phyloP scores from a whole-genome alignment of 768 basidiomycete species.

The Rhizopogon vulgaris region DNA sequence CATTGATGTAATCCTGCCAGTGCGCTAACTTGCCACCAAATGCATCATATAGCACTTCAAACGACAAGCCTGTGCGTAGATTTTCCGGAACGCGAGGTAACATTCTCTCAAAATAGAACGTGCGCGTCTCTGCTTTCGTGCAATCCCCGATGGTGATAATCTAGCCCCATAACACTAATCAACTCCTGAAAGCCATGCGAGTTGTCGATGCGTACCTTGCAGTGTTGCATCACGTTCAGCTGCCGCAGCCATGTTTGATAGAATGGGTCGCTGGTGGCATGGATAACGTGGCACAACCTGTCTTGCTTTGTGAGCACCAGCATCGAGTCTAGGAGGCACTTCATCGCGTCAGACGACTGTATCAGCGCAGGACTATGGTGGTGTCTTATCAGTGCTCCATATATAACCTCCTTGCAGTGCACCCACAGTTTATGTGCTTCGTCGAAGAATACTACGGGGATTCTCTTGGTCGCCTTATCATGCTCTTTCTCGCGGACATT shows the following conservation, averaged over 20 bases:
- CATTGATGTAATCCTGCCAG: conserved; percentile 74
- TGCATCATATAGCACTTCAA: conserved; percentile 69
- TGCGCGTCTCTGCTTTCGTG: conserved; percentile 61
- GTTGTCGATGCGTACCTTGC: conserved; percentile 44
- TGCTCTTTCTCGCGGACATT: conserved; percentile 18
- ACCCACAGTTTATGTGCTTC: conserved; percentile 79
- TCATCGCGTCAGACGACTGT: conserved; percentile 76
- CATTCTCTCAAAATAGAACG: conserved; percentile 59
- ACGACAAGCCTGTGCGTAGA: conserved; percentile 48
- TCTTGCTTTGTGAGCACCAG: conserved; percentile 86
- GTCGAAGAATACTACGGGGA: conserved; percentile 79
- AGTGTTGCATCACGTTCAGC: conserved; percentile 76
- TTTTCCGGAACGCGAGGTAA: conserved; percentile 66
- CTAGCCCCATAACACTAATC: conserved; percentile 22
- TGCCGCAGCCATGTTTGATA: conserved; percentile 82
- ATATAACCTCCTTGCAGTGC: neutral
- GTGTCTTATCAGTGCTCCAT: conserved; percentile 1
- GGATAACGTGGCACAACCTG: conserved; percentile 75
- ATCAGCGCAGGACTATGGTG: conserved; percentile 59
- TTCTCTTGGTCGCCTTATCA: conserved; percentile 50
- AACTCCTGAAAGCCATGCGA: neutral
- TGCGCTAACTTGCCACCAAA: conserved; percentile 84
- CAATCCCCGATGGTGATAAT: conserved; percentile 80
- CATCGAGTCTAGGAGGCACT: conserved; percentile 78
- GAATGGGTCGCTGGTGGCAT: conserved; percentile 79